A percentile compares a stretch with the other conserved stretches of the same genome.
Conservation (phyloP, 2,329 filamentous ascomycete genomes). For the Ophioceras dolichostomum region DNA sequence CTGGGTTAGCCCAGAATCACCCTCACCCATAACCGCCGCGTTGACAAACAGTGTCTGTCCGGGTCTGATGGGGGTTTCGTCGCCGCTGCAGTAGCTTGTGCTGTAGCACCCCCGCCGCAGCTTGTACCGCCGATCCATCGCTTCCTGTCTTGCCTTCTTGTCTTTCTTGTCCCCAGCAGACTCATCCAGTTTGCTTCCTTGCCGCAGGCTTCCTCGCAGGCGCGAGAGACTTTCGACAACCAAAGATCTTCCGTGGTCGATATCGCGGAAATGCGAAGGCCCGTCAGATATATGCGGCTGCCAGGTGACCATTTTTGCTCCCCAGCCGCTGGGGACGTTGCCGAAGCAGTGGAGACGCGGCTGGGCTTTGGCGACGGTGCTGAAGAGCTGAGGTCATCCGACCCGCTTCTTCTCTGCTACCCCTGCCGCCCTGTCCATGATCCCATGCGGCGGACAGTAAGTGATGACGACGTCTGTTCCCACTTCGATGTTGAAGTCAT, state of each 20-base stretch:
- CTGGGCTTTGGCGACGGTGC: constrained; percentile 26
- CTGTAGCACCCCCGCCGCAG: constrained; percentile 13
- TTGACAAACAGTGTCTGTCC: constrained; percentile 44
- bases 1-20: background rate
- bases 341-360: constrained; percentile 44
- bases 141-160: background rate
- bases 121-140: too few species aligned
- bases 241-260: constrained; percentile 29
- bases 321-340: constrained; percentile 48
- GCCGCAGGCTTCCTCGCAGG: constrained; percentile 8
- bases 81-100: constrained; percentile 20
- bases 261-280: constrained; percentile 31
- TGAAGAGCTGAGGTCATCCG: constrained; percentile 32
- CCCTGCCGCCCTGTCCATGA: constrained; percentile 30
- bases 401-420: constrained; percentile 18
- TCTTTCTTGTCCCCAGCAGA: too few species aligned
- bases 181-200: constrained; percentile 8
- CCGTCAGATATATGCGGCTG: constrained; percentile 11
- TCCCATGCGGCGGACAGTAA: constrained; percentile 39
- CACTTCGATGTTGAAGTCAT: constrained; percentile 30
- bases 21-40: constrained; percentile 36
- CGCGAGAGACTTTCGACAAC: constrained; percentile 24
- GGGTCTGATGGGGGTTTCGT: constrained; percentile 13
- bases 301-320: constrained; percentile 41
- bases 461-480: constrained; percentile 36